Conservation (phyloP, 495 filamentous ascomycete genomes). For the Tuber aestivum region DNA sequence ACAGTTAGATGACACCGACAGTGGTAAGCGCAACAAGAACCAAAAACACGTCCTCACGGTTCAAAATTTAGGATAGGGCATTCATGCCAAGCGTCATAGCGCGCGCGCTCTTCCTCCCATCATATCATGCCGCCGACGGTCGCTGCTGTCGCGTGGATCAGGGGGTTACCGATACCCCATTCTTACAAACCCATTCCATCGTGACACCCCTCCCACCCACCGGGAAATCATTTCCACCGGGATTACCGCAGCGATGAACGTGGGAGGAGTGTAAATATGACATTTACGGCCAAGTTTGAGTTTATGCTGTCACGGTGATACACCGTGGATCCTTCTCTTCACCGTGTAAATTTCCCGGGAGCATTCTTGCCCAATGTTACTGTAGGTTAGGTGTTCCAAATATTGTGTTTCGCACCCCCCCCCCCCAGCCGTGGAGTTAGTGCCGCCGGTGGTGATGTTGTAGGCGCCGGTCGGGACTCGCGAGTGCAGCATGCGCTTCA, state of each 20-base stretch:
- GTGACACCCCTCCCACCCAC: too few relatives aligned
- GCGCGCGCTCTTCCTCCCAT: too few relatives aligned
- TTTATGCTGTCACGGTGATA: neutral
- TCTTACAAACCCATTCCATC: too few relatives aligned
- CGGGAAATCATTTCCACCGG: neutral
- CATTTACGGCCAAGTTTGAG: neutral
- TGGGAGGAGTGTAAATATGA: neutral
- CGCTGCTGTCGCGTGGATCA: too few relatives aligned
- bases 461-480: neutral
- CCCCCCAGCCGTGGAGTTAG: neutral
- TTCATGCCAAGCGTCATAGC: too few relatives aligned
- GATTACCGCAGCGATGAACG: neutral
- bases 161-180: too few relatives aligned
- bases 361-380: too few relatives aligned
- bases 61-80: too few relatives aligned
- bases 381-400: neutral
- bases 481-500: neutral
- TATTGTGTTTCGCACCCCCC: neutral
- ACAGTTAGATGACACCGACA: too few relatives aligned
- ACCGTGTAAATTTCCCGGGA: neutral
- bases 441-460: neutral
- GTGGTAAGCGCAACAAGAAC: too few relatives aligned
- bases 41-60: too few relatives aligned
- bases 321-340: neutral
- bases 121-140: too few relatives aligned